Base-by-base conservation (phyloP, 768 basidiomycete genomes). In the Dacryopinax spathularia region DNA sequence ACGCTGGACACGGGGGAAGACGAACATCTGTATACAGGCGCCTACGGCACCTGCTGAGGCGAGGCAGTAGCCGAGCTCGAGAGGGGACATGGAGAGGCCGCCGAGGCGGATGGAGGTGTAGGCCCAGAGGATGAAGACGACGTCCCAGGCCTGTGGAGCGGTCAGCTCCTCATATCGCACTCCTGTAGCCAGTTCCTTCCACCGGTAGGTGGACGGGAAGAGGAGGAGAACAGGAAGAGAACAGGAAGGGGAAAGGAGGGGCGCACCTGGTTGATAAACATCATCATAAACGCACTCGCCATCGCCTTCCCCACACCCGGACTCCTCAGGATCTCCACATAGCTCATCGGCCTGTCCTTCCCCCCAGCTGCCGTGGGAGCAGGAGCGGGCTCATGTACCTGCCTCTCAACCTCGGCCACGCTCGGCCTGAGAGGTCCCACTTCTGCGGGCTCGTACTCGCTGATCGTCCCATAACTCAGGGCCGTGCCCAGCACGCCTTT, bases 71-170 rank as follows among this genome's bases (percentile, higher is more conserved):
- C 85, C 85, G 61, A 86, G 86, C 71, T 84, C 75, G 34, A 79
- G 77, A 4, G 79, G 35, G 22, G 22, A 62, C 29, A 20, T 20
- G 59, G 20, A 25, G 33, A 59, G 73, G 0, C 86, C 85, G 29
- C 86, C 86, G 2, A 74, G 69, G 36, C 75, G 66, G 44, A 87
- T 72, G 18, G 83, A 77, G 15, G 86, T 83, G 70, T 84, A 88
- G 65, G 82, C 85, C 68, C 83, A 85, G 34, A 87, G 75, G 12
- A 85, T 83, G 67, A 87, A 87, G 7, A 85, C 80, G 15, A 84
- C 82, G 60, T 85, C 84, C 65, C 84, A 88, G 0, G 80, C 79
- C 0, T 81, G 82, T 76, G 48, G 80, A 60, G 81, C 74, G 1
- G 69, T 62, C 80, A 66, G 59, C 68, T 68, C 44, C 73, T 66